Conservation (phyloP, 495 filamentous ascomycete species). For the Endocarpon pusillum region DNA sequence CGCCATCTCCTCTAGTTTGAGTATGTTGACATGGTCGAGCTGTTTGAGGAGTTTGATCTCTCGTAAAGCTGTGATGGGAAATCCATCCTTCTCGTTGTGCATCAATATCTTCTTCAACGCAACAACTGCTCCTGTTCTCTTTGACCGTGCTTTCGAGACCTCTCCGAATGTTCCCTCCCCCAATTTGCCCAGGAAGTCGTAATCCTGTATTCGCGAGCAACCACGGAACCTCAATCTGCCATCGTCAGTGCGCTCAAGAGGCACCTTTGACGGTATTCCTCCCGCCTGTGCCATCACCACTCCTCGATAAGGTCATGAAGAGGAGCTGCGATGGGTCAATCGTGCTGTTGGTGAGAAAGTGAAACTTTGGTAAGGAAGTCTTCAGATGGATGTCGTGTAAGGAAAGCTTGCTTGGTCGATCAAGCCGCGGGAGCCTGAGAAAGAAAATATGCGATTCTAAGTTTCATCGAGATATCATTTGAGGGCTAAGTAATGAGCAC, state of each 20-base stretch:
- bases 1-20: constrained; percentile 88
- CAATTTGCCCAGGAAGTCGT: constrained; percentile 77
- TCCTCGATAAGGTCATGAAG: no score
- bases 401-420: no score
- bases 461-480: no score
- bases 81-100: constrained; percentile 96
- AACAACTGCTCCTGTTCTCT: constrained; percentile 51
- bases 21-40: constrained; percentile 73
- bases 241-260: constrained; percentile 20
- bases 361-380: no score
- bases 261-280: constrained; percentile 14
- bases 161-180: constrained; percentile 97
- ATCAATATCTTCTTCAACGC: constrained; percentile 94
- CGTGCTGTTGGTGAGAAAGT: no score
- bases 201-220: constrained; percentile 75
- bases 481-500: no score
- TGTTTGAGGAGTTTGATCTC: constrained; percentile 97
- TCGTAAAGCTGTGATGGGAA: constrained; percentile 90
- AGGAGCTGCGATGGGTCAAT: no score
- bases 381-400: no score
- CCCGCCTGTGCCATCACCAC: no score
- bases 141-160: constrained; percentile 76
- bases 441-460: no score
- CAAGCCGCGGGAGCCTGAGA: no score
- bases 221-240: constrained; percentile 46